Evolutionary conservation across 148 eudicot genomes (phyloP).

Genomic region (Euryodendron excelsum): DNA sequence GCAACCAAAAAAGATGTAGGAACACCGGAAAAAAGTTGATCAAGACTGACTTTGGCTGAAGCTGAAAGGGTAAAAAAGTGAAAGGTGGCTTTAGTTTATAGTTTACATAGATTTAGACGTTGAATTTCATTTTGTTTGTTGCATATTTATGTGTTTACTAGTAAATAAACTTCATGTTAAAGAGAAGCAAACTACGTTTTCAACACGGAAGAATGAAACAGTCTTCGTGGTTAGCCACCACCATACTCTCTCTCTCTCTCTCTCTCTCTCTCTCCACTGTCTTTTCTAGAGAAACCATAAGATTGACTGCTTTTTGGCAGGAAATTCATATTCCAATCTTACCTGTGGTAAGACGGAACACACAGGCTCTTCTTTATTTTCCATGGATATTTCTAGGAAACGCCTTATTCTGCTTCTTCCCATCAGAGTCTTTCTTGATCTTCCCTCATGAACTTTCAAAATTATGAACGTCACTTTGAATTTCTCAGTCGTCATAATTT

Average conservation of each 20-base stretch:
- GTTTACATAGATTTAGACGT: no score
- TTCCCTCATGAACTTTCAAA: no score
- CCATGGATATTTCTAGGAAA: no score
- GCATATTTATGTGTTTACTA: background rate
- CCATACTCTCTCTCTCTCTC: background rate
- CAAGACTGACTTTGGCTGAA: background rate
- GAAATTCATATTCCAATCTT: no score
- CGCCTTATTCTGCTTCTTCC: no score
- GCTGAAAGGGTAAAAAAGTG: background rate
- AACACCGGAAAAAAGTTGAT: background rate
- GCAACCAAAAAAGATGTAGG: background rate
- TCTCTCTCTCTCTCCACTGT: background rate
- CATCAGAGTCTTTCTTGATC: no score
- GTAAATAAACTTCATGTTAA: background rate
- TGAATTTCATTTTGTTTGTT: background rate
- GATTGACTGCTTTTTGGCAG: background rate
- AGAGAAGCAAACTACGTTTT: background rate
- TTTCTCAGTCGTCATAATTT: no score
- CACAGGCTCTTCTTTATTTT: no score
- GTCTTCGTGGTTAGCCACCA: slow-evolving; percentile 12
- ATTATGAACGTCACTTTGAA: background rate
- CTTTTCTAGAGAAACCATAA: background rate
- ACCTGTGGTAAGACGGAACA: no score
- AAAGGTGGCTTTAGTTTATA: background rate
- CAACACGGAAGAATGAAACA: background rate